Conservation (phyloP, 2,329 filamentous ascomycete genomes). For the Lecanicillium sp. region DNA sequence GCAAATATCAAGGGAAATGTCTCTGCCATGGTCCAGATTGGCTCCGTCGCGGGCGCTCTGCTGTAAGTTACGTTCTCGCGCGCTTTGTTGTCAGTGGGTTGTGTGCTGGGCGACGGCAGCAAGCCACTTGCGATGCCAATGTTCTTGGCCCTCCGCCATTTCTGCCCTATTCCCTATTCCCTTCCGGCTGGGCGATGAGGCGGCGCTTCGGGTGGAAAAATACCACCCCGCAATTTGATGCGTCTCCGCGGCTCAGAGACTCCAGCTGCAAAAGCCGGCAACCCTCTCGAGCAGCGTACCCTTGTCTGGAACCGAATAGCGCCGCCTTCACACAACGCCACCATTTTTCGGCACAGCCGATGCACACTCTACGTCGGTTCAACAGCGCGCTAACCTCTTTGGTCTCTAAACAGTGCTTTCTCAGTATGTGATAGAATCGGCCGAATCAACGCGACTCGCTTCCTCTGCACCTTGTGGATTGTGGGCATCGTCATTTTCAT, state of each 20-base stretch:
- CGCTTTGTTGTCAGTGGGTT: too few species aligned
- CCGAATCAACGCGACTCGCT: slow-evolving; percentile 54
- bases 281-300: too few species aligned
- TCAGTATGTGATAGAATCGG: slow-evolving; percentile 52
- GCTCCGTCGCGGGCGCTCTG: slow-evolving; percentile 63
- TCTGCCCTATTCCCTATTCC: not conserved
- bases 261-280: too few species aligned
- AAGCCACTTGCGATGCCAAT: too few species aligned
- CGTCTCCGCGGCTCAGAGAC: too few species aligned
- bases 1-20: slow-evolving; percentile 71
- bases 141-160: not conserved
- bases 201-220: not conserved
- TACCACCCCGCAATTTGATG: too few species aligned
- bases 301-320: too few species aligned
- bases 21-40: slow-evolving; percentile 74
- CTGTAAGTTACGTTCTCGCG: slow-evolving; percentile 31
- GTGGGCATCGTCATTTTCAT: slow-evolving; percentile 52
- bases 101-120: too few species aligned
- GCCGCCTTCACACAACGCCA: too few species aligned
- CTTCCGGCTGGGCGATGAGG: too few species aligned
- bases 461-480: slow-evolving; percentile 50
- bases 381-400: slow-evolving; percentile 2
- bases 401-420: slow-evolving; percentile 38
- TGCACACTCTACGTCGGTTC: not conserved
- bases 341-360: not conserved